A percentile compares a stretch with the other conserved stretches of the same genome.
Conservation (phyloP, 495 filamentous ascomycete species). For the Physcia stellaris region DNA sequence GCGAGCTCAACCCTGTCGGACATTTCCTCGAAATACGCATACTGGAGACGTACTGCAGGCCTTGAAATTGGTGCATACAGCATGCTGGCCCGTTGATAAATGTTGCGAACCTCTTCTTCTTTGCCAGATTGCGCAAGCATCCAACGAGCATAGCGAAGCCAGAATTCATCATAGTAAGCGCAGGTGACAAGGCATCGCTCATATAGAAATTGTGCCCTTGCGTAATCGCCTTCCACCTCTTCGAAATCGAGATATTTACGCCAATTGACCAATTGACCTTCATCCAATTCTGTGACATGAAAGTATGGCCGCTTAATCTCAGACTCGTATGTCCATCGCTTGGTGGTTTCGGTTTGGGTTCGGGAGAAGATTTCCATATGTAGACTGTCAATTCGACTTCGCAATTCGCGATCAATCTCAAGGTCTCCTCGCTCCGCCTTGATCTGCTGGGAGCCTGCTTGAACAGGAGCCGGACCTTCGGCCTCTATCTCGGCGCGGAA, state of each 20-base stretch:
- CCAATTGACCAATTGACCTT: conserved; percentile 82
- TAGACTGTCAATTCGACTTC: conserved; percentile 62
- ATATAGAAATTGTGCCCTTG: conserved; percentile 69
- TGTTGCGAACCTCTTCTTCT: conserved; percentile 81
- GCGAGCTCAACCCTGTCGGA: conserved; percentile 62
- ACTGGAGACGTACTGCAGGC: conserved; percentile 73
- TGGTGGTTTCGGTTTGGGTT: conserved; percentile 79
- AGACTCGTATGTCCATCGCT: conserved; percentile 89
- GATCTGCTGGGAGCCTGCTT: conserved; percentile 32
- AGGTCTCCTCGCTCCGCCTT: conserved; percentile 44
- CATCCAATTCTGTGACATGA: conserved; percentile 85
- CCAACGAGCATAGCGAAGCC: conserved; percentile 95
- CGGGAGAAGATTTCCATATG: conserved; percentile 70
- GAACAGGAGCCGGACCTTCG: conserved; percentile 33
- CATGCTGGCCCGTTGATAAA: conserved; percentile 78
- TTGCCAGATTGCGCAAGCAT: conserved; percentile 74
- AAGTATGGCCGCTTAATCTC: conserved; percentile 96
- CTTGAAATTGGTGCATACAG: conserved; percentile 74
- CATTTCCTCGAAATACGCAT: conserved; percentile 89
- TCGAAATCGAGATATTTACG: conserved; percentile 95
- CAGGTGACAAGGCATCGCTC: conserved; percentile 87
- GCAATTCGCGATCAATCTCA: conserved; percentile 74
- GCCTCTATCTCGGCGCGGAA: conserved; percentile 58
- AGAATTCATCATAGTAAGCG: conserved; percentile 94
- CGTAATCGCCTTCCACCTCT: conserved; percentile 68